Evolutionary conservation across 164 flowering plant species (phyloP), one percentile per base, ranked within the genome.

Genomic region (Vitis riparia): DNA sequence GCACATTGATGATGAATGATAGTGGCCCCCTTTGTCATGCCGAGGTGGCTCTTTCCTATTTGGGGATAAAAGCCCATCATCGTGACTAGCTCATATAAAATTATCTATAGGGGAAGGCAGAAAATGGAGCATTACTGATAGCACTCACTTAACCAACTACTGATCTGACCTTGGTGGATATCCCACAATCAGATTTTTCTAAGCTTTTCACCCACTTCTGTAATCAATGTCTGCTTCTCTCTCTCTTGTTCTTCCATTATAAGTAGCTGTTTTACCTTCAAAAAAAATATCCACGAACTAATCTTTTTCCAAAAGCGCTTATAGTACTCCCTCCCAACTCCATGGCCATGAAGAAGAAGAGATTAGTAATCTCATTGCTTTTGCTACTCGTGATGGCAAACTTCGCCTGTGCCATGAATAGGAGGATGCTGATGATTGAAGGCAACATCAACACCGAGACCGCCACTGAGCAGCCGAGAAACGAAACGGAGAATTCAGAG

Each of bases 101-200:
- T 13, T 53, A 53, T 53, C n/a, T 12, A 53, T 37, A 37, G 56
- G n/a, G 44, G 8, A 7, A 37, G 16, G 56, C 16, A 53, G 56
- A 53, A 53, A 11, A 53, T 53, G 56, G 56, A 53, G 56, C 56
- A 53, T 53, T 53, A 53, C n/a, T 13, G 13, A 2, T 13, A 11
- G 15, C 53, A 51, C 53, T 51, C 53, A 51, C 53, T 0, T 9
- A 51, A 51, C 16, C 56, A 53, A 53, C 12, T 16, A 44, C 23
- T 10, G 9, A 65, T 65, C 68, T 14, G 23, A 59, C 48, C 44
- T 9, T 50, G 65, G 71, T 68, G 71, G 71, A 51, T 50, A 68
- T 12, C 48, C 71, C 65, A 68, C 58, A 51, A 44, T 59, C 48
- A 48, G 51, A 49, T 51, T 60, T 57, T 67, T 29, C 32, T 49